These are phyloP conservation scores for Hemisphaericaspora nanyangensis DNA, from an alignment of 805 yeast species.

Conservation along the genomic window DNA sequence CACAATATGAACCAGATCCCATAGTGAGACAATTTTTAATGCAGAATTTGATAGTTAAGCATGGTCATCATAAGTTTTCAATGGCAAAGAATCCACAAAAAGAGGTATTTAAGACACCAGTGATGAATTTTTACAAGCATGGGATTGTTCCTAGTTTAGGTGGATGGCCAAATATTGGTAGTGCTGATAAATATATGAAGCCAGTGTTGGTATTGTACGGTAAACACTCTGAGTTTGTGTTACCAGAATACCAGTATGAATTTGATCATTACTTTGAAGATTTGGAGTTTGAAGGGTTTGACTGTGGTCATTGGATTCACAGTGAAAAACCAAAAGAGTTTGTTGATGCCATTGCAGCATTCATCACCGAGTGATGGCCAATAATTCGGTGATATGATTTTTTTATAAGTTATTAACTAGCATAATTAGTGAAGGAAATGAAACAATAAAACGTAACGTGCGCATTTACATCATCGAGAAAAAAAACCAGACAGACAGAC, in stretches of 20 bases:
- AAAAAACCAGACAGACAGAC: neutral
- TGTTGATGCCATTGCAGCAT: slow-evolving; percentile 11
- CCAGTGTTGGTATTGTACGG: slow-evolving; percentile 46
- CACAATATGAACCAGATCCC: slow-evolving; percentile 19
- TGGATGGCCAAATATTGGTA: slow-evolving; percentile 21
- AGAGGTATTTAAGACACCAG: slow-evolving; percentile 17
- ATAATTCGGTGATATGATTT: too few relatives aligned
- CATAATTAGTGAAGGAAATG: too few relatives aligned
- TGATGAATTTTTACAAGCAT: slow-evolving; percentile 17
- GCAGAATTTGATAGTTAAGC: slow-evolving; percentile 21
- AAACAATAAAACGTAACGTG: too few relatives aligned
- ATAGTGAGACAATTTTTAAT: slow-evolving; percentile 34
- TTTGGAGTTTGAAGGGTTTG: slow-evolving; percentile 14
- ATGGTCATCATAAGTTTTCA: neutral
- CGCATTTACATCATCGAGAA: too few relatives aligned
- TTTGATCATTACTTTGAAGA: slow-evolving; percentile 26
- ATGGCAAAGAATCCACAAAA: neutral
- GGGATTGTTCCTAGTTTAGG: slow-evolving; percentile 15
- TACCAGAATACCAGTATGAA: slow-evolving; percentile 18
- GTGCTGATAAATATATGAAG: slow-evolving; percentile 14
- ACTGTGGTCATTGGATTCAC: slow-evolving; percentile 38
- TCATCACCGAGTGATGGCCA: slow-evolving; percentile 3
- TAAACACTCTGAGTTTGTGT: slow-evolving; percentile 37
- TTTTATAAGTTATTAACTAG: too few relatives aligned
- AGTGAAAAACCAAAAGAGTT: slow-evolving; percentile 35